Percentiles rank a stretch among this genome's conserved stretches.
Conservation (phyloP, 768 basidiomycete species). For the Macrolepiota fuliginosa region DNA sequence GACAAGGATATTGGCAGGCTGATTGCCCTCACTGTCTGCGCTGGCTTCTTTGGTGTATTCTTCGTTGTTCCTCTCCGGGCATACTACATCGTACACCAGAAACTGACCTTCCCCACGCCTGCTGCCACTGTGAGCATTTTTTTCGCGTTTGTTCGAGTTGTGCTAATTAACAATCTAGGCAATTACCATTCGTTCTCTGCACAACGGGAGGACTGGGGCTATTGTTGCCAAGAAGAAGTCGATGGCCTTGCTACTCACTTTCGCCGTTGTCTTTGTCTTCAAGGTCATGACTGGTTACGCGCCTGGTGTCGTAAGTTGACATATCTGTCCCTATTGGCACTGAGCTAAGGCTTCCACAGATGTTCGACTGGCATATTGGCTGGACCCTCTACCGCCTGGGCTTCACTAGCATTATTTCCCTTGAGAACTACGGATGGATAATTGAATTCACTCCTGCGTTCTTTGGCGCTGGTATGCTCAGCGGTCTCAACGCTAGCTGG, state of each 20-base stretch:
- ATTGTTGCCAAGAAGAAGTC: slow-evolving; percentile 55
- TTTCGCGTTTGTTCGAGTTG: neutral
- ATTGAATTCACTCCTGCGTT: slow-evolving; percentile 58
- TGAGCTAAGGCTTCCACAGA: slow-evolving; percentile 19
- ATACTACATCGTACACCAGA: slow-evolving; percentile 62
- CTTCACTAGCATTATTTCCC: slow-evolving; percentile 55
- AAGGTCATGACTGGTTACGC: slow-evolving; percentile 58
- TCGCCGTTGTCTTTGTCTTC: slow-evolving; percentile 44
- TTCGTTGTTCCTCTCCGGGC: slow-evolving; percentile 64
- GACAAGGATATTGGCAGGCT: slow-evolving; percentile 52
- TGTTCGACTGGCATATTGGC: slow-evolving; percentile 64
- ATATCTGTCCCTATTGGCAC: neutral
- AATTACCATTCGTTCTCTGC: slow-evolving; percentile 60
- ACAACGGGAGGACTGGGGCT: slow-evolving; percentile 48
- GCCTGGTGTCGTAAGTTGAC: slow-evolving; percentile 49
- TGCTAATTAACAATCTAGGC: slow-evolving; percentile 31
- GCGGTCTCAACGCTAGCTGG: slow-evolving; percentile 54
- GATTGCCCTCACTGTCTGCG: slow-evolving; percentile 51
- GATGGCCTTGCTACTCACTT: slow-evolving; percentile 44
- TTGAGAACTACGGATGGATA: slow-evolving; percentile 59
- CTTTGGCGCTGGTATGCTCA: slow-evolving; percentile 58
- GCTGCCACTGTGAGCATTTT: slow-evolving; percentile 48
- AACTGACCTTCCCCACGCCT: slow-evolving; percentile 61
- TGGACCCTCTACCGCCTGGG: slow-evolving; percentile 58
- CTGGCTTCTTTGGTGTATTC: slow-evolving; percentile 62